Percentiles rank a stretch among this genome's conserved stretches.
phyloP scores from a whole-genome alignment of 345 rosid genomes.

The Eucalyptus guilfoylei region DNA sequence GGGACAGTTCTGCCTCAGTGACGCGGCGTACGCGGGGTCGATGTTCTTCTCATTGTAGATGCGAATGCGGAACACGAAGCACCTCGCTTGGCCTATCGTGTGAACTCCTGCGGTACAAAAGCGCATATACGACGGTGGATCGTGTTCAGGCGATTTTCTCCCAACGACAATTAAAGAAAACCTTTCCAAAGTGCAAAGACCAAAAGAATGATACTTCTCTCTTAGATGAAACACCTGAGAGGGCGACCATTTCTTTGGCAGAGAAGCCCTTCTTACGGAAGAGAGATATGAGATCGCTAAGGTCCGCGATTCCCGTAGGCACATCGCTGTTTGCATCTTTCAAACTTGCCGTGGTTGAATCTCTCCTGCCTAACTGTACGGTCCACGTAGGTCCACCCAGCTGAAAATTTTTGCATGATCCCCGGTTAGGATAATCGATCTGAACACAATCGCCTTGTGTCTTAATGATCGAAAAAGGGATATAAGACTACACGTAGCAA shows the following conservation, averaged over 20 bases:
- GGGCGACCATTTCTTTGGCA: constrained; percentile 23
- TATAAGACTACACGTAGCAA: background rate
- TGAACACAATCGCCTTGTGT: background rate
- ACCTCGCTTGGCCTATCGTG: constrained; percentile 20
- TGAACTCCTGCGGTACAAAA: constrained; percentile 7
- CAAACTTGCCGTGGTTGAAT: constrained; percentile 25
- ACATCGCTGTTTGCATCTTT: constrained; percentile 10
- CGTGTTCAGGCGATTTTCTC: background rate
- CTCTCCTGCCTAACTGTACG: constrained; percentile 33
- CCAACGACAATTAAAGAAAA: background rate
- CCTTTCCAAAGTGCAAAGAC: background rate
- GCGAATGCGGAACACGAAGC: constrained; percentile 4
- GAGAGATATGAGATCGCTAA: constrained; percentile 17
- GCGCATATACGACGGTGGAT: too few species aligned
- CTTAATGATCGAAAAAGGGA: background rate
- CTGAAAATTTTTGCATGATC: background rate
- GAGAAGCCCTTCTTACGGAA: constrained; percentile 30
- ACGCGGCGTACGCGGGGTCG: constrained; percentile 5
- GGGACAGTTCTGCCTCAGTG: constrained; percentile 4
- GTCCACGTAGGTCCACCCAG: constrained; percentile 37
- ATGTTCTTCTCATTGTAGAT: constrained; percentile 22
- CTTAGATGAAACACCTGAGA: constrained; percentile 11
- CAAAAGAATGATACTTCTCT: background rate
- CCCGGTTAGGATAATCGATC: background rate
- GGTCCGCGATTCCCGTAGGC: constrained; percentile 20